Conservation (phyloP, 2,329 filamentous ascomycete genomes). For the Cladophialophora immunda region DNA sequence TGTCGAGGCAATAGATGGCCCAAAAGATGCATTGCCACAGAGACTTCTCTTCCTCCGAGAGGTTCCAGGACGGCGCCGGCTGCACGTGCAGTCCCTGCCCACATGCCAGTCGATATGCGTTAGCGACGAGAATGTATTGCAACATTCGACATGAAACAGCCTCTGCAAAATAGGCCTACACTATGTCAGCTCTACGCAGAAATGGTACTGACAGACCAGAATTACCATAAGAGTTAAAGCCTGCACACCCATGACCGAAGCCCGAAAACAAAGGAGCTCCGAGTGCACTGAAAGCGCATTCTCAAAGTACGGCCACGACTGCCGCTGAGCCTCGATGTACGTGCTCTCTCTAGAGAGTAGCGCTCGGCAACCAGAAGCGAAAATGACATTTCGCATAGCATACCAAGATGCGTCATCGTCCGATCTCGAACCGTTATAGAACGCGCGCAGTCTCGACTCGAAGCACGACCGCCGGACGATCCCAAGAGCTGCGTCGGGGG, state of each 20-base stretch:
- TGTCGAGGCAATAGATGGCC: too few relatives aligned
- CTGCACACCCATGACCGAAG: constrained; percentile 17
- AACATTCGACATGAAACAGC: too few relatives aligned
- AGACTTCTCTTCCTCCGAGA: too few relatives aligned
- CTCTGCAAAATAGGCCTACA: too few relatives aligned
- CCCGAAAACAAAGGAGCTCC: constrained; percentile 17
- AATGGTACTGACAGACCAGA: too few relatives aligned
- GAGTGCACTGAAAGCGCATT: constrained; percentile 24
- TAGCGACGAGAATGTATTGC: too few relatives aligned
- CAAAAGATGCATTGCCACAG: too few relatives aligned
- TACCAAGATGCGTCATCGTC: constrained; percentile 21
- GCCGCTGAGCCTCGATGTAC: constrained; percentile 14
- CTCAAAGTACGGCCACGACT: constrained; percentile 20
- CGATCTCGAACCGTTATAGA: not conserved
- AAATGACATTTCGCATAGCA: constrained; percentile 18
- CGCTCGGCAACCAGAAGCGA: constrained; percentile 17
- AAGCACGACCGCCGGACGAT: constrained; percentile 15
- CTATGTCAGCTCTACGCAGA: too few relatives aligned
- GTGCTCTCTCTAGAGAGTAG: not conserved
- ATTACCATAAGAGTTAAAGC: constrained; percentile 25
- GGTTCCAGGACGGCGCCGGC: too few relatives aligned
- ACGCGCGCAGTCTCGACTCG: constrained; percentile 17
- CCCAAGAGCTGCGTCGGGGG: constrained; percentile 9
- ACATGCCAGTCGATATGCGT: too few relatives aligned
- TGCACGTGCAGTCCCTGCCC: too few relatives aligned